Base-by-base conservation (phyloP, 306 rosid genomes). In the Adenanthera pavonina region DNA sequence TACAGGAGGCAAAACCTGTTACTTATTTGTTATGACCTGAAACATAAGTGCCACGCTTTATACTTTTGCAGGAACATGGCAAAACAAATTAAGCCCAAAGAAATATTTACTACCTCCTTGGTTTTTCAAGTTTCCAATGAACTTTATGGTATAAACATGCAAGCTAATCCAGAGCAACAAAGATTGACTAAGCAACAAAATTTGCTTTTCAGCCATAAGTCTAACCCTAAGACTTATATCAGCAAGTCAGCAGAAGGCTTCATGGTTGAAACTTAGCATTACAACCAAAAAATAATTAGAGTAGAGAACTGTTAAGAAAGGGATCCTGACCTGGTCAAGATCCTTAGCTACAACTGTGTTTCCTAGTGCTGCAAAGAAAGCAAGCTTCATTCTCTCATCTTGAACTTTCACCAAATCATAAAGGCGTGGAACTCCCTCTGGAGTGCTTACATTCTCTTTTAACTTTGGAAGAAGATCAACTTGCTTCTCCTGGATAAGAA, bases 361-460 rank as follows among this genome's bases (percentile, higher is more conserved):
- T 77, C 92, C 81, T 72, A 93, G 76, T 80, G 90, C 89, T 7
- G 94, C 87, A 87, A 79, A 95, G 89, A 95, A 95, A 75, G 99
- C 99, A 78, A 95, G 94, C 75, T 93, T 93, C 96, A 93, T 92
- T 78, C 91, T 85, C 81, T 95, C 97, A 74, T 95, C 97, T 73
- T 49, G 86, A 72, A 95, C 96, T 84, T 87, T 87, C 51, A 95
- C 90, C 80, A 95, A 82, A 88, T 95, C 96, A 77, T 93, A 93
- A 70, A 95, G 94, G 60, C 97, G 98, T 8, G 90, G 96, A 89
- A 95, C 98, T 40, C 94, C 96, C 86, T 92, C 98, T 2, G 99
- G 98, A 83, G 93, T 87, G 80, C 72, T 87, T 40, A 89, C 87
- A 7, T 82, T 90, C 85, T 80, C 86, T 88, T 87, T 92, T 87